A percentile compares a stretch with the other conserved stretches of the same genome.
Conservation (phyloP, 306 rosid species). For the Prunus campanulata region DNA sequence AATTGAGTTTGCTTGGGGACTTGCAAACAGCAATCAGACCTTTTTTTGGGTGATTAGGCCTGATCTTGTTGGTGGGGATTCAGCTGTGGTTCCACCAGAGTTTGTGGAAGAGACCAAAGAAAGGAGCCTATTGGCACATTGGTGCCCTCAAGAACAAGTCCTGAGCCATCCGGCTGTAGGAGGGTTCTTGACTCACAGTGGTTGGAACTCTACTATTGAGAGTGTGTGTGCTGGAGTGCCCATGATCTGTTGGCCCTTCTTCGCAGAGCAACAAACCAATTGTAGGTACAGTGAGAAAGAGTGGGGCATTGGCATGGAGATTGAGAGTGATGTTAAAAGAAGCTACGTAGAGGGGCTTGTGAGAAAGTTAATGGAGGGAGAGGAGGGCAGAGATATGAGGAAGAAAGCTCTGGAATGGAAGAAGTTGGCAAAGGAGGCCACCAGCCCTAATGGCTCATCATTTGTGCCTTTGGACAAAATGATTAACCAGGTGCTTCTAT, state of each 20-base stretch:
- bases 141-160: neutral
- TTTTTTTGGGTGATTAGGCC: slow-evolving; percentile 23
- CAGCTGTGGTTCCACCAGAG: neutral
- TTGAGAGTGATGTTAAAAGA: neutral
- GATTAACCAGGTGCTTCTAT: neutral
- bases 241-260: neutral
- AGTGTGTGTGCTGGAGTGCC: neutral
- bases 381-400: neutral
- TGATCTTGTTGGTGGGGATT: neutral
- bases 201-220: neutral
- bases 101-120: neutral
- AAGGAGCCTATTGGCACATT: neutral
- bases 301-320: neutral
- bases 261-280: neutral
- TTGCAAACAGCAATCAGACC: slow-evolving; percentile 35
- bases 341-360: neutral
- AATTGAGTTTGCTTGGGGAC: slow-evolving; percentile 66
- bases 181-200: neutral
- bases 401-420: neutral
- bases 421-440: neutral
- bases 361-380: neutral
- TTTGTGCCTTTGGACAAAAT: slow-evolving; percentile 8
- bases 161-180: neutral
- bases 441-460: slow-evolving; percentile 24
- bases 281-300: neutral